phyloP scores from a whole-genome alignment of 2,329 filamentous ascomycete genomes.

The Colletotrichum salicis region DNA sequence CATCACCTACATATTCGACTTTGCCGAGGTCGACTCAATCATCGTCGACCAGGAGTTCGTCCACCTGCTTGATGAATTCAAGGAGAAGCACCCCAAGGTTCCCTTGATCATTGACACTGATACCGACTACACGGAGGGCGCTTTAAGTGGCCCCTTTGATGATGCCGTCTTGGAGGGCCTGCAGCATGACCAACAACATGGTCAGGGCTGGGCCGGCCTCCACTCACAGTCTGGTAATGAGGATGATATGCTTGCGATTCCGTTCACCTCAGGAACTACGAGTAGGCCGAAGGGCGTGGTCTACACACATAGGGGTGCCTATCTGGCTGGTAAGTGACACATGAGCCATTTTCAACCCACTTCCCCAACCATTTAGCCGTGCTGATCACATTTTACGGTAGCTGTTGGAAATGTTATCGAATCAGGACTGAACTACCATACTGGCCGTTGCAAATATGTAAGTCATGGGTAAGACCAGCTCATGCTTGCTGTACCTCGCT shows the following conservation, averaged over 20 bases:
- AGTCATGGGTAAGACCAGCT: background rate
- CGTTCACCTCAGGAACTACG: constrained; percentile 95
- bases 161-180: constrained; percentile 85
- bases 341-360: no score
- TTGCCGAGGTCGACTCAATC: constrained; percentile 86
- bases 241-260: constrained; percentile 84
- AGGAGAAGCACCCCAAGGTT: constrained; percentile 68
- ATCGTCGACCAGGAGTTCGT: constrained; percentile 87
- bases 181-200: constrained; percentile 73
- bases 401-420: constrained; percentile 86
- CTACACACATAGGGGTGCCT: constrained; percentile 88
- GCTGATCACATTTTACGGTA: constrained; percentile 53
- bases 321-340: constrained; percentile 2
- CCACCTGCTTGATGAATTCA: constrained; percentile 74
- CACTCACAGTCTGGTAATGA: constrained; percentile 78
- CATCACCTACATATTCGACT: constrained; percentile 89
- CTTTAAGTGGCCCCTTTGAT: constrained; percentile 83
- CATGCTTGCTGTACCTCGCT: background rate
- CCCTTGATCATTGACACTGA: constrained; percentile 84
- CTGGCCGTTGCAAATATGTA: constrained; percentile 76
- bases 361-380: background rate
- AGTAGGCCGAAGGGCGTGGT: constrained; percentile 92
- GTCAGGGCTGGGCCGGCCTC: constrained; percentile 80
- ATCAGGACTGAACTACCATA: constrained; percentile 79
- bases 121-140: constrained; percentile 79